Conservation (phyloP, 257 asterid species). For the Osmanthus fragrans region DNA sequence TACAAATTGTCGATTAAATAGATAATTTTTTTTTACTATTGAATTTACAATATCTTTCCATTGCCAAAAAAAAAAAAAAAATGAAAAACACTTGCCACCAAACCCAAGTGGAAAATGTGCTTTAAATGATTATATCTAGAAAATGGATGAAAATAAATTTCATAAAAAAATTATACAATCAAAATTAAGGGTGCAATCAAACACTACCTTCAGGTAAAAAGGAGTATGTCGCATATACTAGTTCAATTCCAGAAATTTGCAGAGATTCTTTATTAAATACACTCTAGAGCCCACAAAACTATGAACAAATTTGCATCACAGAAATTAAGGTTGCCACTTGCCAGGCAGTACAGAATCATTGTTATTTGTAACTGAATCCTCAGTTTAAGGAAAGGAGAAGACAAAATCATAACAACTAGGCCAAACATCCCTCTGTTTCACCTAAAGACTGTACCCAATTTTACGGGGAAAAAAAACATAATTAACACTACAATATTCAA, state of each 20-base stretch:
- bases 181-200: no score
- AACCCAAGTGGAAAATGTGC: no score
- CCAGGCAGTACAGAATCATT: slow-evolving; percentile 23
- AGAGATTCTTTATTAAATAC: not conserved
- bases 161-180: no score
- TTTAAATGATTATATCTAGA: no score
- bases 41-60: no score
- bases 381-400: slow-evolving; percentile 29
- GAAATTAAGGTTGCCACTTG: slow-evolving; percentile 20
- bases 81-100: no score
- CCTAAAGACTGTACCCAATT: not conserved
- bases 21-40: no score
- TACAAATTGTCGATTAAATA: no score
- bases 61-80: no score
- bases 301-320: slow-evolving; percentile 25
- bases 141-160: no score
- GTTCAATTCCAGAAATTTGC: not conserved
- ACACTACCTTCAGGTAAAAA: not conserved
- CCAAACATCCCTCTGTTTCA: not conserved
- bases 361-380: slow-evolving; percentile 37
- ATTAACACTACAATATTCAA: not conserved
- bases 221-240: not conserved
- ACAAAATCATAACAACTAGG: slow-evolving; percentile 26
- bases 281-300: not conserved
- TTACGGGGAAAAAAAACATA: not conserved